Evolutionary conservation across 805 yeast species (phyloP), one percentile per base, ranked within the genome.

Genomic region (Nakazawaea populi): DNA sequence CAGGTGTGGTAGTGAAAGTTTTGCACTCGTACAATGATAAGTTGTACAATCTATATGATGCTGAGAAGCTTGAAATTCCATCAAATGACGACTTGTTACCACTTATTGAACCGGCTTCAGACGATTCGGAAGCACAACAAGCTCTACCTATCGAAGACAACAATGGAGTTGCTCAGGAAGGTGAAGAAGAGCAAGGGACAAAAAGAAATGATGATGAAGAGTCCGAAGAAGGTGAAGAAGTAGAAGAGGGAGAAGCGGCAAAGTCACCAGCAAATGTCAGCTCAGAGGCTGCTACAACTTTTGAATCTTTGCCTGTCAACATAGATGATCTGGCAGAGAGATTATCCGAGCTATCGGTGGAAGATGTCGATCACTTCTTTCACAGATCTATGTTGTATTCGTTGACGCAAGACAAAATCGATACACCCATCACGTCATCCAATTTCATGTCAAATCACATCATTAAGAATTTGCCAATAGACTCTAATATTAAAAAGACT

Each of bases 1-100:
- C 75, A 12, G 99, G 98, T 10, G 80, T 86, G 32, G 96, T 94
- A 0, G 95, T 91, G 0, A 74, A 77, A 45, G 70, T 89, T 4
- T 58, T 81, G n/a, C 96, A 89, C 58, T 75, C 74, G 34, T 64
- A 77, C 14, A 85, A 79, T 3, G 99, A 92, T 62, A 79, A 76
- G 48, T 69, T 92, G 47, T 77, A 71, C 46, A 69, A 69, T 36
- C 59, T 79, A 54, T 79, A 79, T 45, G 79, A 80, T 53, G 75
- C 72, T n/a, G 75, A 68, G 44, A 62, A 69, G 31, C 53, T 71
- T 4, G 61, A 65, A 12, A 63, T 70, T 6, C 89, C 89, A 1
- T 54, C 51, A 8, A 68, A 61, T 18, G 64, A 65, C 29, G 69
- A 64, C 5, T 32, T 49, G 14, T 44, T 49, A 40, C 61, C 49